Evolutionary conservation across 208 protist genomes (phyloP).

Genomic region (Herpetomonas tarakana): DNA sequence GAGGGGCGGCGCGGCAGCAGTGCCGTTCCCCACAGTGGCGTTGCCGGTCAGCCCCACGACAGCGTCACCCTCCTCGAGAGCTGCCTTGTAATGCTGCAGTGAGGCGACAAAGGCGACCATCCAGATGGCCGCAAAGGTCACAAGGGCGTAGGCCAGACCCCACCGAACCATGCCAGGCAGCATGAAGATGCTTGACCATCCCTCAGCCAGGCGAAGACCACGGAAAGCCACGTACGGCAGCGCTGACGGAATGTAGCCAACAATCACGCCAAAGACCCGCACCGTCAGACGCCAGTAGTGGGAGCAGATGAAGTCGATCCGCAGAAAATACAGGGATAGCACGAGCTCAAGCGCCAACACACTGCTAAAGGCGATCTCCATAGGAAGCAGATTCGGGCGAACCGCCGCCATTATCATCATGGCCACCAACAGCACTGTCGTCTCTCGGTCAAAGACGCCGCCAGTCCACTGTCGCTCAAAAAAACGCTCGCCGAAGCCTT

Average conservation of each 20-base stretch:
- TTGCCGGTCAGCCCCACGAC: neutral
- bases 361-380: slow-evolving; percentile 60
- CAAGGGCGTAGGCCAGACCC: slow-evolving; percentile 45
- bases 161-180: slow-evolving; percentile 68
- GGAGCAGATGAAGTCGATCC: slow-evolving; percentile 58
- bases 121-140: slow-evolving; percentile 58
- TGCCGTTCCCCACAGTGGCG: neutral
- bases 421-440: slow-evolving; percentile 44
- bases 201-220: slow-evolving; percentile 59
- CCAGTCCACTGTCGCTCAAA: slow-evolving; percentile 70
- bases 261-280: slow-evolving; percentile 54
- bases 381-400: slow-evolving; percentile 55
- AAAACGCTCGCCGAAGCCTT: slow-evolving; percentile 34
- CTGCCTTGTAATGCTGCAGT: slow-evolving; percentile 25
- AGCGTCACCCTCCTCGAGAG: neutral
- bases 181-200: slow-evolving; percentile 65
- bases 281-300: slow-evolving; percentile 55
- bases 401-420: slow-evolving; percentile 58
- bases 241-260: slow-evolving; percentile 55
- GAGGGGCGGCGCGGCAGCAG: neutral
- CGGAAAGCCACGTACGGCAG: slow-evolving; percentile 63
- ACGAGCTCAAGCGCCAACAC: slow-evolving; percentile 56
- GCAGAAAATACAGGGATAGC: slow-evolving; percentile 53
- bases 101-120: slow-evolving; percentile 74
- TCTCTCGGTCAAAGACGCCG: slow-evolving; percentile 41